Conservation (phyloP, 2,329 filamentous ascomycete genomes). For the Grosmannia huntii region DNA sequence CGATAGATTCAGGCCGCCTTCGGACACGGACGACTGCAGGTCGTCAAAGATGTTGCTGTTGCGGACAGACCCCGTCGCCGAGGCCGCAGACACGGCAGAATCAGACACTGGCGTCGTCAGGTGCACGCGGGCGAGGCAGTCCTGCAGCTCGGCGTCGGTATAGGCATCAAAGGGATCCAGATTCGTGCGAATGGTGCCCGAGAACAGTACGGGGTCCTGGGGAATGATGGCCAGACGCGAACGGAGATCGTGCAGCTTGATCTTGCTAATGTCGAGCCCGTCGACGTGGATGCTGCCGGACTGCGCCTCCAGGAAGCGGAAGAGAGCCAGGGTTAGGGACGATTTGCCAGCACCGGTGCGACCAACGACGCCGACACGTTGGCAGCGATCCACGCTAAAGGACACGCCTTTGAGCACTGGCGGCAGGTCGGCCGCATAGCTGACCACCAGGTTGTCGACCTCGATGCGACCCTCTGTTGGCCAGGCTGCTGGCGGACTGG, state of each 20-base stretch:
- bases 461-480: constrained; percentile 61
- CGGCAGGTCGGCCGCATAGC: constrained; percentile 58
- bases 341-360: constrained; percentile 71
- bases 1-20: constrained; percentile 62
- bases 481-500: constrained; percentile 56
- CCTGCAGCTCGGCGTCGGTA: constrained; percentile 53
- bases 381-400: constrained; percentile 52
- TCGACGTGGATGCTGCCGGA: constrained; percentile 58
- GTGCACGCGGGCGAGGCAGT: constrained; percentile 58
- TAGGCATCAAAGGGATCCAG: constrained; percentile 65
- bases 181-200: constrained; percentile 63
- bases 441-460: constrained; percentile 58
- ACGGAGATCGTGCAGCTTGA: constrained; percentile 56
- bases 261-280: constrained; percentile 59
- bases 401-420: constrained; percentile 57
- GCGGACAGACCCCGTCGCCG: constrained; percentile 24
- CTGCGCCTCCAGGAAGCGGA: constrained; percentile 61
- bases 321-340: constrained; percentile 60
- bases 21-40: constrained; percentile 50
- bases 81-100: constrained; percentile 17
- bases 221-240: constrained; percentile 71
- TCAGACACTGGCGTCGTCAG: constrained; percentile 26
- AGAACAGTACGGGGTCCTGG: constrained; percentile 69
- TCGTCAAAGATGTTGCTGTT: constrained; percentile 56
- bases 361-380: constrained; percentile 65